phyloP scores from a whole-genome alignment of 179 eudicot genomes.

The Pouteria campechiana region DNA sequence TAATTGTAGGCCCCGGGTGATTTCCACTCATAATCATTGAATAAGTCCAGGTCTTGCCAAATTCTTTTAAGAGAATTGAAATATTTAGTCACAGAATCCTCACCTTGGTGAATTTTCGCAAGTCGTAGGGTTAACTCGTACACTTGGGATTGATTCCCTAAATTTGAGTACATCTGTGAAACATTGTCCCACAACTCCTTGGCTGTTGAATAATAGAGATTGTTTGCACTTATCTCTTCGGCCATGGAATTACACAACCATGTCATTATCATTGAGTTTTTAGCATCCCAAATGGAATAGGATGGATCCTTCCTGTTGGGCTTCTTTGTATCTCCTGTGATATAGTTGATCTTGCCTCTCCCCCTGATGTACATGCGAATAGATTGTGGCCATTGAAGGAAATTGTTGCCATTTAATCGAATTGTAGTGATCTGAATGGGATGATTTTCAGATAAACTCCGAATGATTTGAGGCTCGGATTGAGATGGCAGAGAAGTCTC shows the following conservation, averaged over 20 bases:
- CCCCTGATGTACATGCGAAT: conserved; percentile 6
- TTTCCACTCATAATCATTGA: background rate
- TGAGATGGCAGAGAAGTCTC: too few species aligned
- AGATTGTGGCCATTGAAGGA: conserved; percentile 1
- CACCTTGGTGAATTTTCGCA: too few species aligned
- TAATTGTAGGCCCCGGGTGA: background rate
- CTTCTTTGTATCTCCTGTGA: background rate
- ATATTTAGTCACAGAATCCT: too few species aligned
- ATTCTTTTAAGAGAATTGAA: too few species aligned
- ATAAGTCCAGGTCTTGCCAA: background rate
- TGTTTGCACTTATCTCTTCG: too few species aligned
- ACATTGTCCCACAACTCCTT: too few species aligned
- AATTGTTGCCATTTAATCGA: conserved; percentile 1
- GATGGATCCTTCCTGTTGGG: background rate
- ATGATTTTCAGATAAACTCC: background rate
- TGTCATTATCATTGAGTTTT: conserved; percentile 4
- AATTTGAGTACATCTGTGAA: too few species aligned
- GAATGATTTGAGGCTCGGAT: too few species aligned
- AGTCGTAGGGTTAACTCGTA: too few species aligned
- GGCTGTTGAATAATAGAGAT: too few species aligned
- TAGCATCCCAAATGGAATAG: conserved; percentile 1
- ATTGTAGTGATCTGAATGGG: conserved; percentile 1
- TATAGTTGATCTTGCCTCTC: background rate
- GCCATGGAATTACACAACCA: background rate
- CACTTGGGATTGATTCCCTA: too few species aligned